These are phyloP conservation scores for Curvularia sp. DNA, from an alignment of 2,329 filamentous ascomycete species.

Conservation along the genomic window DNA sequence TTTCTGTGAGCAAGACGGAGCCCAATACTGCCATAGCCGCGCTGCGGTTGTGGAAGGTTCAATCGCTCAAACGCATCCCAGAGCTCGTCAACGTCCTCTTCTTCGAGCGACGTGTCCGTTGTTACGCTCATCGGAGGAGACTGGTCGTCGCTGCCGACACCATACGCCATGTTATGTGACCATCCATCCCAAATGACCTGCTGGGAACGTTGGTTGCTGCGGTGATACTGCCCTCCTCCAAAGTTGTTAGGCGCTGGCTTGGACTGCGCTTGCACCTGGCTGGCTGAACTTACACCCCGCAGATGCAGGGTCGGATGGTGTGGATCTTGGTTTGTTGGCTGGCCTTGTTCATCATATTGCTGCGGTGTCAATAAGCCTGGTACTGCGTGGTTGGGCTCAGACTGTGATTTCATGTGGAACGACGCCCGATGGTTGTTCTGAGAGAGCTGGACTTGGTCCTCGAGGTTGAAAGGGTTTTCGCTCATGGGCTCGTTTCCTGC, in stretches of 20 bases:
- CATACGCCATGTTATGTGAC: conserved; percentile 44
- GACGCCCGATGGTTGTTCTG: conserved; percentile 49
- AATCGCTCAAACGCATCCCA: conserved; percentile 44
- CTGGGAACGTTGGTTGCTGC: conserved; percentile 38
- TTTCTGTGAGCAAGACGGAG: conserved; percentile 26
- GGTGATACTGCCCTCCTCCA: conserved; percentile 27
- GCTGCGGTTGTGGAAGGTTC: conserved; percentile 22
- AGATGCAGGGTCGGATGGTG: conserved; percentile 43
- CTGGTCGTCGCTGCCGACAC: conserved; percentile 40
- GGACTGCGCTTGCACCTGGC: conserved; percentile 40
- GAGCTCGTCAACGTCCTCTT: conserved; percentile 47
- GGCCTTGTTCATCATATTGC: conserved; percentile 46
- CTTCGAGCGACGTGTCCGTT: conserved; percentile 42
- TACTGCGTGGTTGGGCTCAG: conserved; percentile 49
- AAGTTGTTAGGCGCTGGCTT: conserved; percentile 34
- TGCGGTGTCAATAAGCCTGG: conserved; percentile 48
- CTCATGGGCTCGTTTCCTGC: conserved; percentile 51
- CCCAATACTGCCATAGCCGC: conserved; percentile 22
- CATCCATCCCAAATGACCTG: conserved; percentile 43
- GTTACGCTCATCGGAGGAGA: conserved; percentile 41
- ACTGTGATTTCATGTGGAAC: conserved; percentile 51
- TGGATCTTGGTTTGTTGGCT: conserved; percentile 39
- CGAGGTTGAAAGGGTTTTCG: conserved; percentile 59
- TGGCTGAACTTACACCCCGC: conserved; percentile 45
- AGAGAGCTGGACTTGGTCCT: conserved; percentile 52